Conservation (phyloP, 495 filamentous ascomycete species). For the Lophiotrema nucula region DNA sequence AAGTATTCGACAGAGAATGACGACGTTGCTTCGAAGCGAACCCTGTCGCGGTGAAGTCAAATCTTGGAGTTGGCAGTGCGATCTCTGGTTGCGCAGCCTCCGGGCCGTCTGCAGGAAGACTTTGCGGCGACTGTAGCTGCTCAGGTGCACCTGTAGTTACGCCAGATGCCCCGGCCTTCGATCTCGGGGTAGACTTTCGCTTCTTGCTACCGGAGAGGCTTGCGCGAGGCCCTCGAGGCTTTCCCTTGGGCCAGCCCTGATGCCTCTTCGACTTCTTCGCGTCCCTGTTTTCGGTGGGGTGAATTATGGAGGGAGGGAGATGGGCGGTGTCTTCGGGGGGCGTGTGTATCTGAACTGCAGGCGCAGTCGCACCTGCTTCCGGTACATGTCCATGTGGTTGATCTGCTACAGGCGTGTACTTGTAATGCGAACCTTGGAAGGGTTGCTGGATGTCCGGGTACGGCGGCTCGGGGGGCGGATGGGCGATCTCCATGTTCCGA, state of each 20-base stretch:
- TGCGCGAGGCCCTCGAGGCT: constrained; percentile 37
- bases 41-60: neutral
- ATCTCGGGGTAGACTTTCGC: constrained; percentile 30
- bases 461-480: neutral
- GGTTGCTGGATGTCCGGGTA: no score
- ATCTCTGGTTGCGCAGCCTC: neutral
- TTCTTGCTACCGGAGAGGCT: constrained; percentile 21
- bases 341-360: constrained; percentile 33
- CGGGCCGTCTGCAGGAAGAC: constrained; percentile 24
- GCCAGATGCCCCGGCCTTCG: constrained; percentile 6
- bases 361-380: neutral
- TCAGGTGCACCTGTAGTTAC: constrained; percentile 4
- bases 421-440: neutral
- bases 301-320: neutral
- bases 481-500: neutral
- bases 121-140: constrained; percentile 35
- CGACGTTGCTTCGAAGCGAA: constrained; percentile 10
- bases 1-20: constrained; percentile 21
- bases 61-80: neutral
- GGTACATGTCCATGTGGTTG: neutral
- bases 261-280: constrained; percentile 30
- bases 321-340: constrained; percentile 32
- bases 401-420: no score
- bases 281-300: neutral
- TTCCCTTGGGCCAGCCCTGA: constrained; percentile 45